phyloP scores from a whole-genome alignment of 2,329 filamentous ascomycete genomes.

The Elsinoe australis region DNA sequence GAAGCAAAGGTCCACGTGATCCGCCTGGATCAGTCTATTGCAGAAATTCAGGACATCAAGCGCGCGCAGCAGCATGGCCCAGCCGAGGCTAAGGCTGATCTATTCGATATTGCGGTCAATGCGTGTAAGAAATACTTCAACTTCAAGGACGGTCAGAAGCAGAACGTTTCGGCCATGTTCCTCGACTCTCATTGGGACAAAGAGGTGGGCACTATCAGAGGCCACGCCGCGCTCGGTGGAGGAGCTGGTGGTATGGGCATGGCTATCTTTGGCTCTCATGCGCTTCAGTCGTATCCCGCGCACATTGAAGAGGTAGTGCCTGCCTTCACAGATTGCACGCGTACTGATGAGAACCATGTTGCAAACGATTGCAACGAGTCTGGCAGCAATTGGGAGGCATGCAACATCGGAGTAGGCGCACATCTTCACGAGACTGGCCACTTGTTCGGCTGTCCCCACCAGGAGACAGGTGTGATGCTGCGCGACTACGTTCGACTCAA shows the following conservation, averaged over 20 bases:
- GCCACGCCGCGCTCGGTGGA: slow-evolving; percentile 78
- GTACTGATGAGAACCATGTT: slow-evolving; percentile 70
- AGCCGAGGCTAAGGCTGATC: slow-evolving; percentile 61
- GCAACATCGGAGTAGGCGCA: slow-evolving; percentile 85
- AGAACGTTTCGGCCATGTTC: slow-evolving; percentile 79
- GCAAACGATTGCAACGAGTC: slow-evolving; percentile 81
- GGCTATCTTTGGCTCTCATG: slow-evolving; percentile 87
- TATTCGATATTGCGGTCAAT: slow-evolving; percentile 69
- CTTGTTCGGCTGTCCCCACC: slow-evolving; percentile 80
- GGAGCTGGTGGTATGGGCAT: slow-evolving; percentile 66
- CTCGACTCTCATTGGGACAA: slow-evolving; percentile 87
- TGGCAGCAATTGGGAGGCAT: slow-evolving; percentile 91
- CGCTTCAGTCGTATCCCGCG: slow-evolving; percentile 81
- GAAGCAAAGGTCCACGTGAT: slow-evolving; percentile 88
- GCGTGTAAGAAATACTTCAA: slow-evolving; percentile 73
- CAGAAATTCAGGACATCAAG: slow-evolving; percentile 71
- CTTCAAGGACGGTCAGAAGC: slow-evolving; percentile 66
- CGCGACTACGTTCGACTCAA: slow-evolving; percentile 80
- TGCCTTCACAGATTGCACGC: slow-evolving; percentile 83
- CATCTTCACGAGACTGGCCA: slow-evolving; percentile 89
- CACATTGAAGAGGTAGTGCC: slow-evolving; percentile 84
- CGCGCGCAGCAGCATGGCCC: slow-evolving; percentile 67
- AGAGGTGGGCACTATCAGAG: slow-evolving; percentile 59
- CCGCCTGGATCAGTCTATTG: slow-evolving; percentile 71
- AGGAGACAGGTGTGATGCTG: slow-evolving; percentile 86